phyloP scores from a whole-genome alignment of 177 flowering plant species.

The Telopea speciosissima region DNA sequence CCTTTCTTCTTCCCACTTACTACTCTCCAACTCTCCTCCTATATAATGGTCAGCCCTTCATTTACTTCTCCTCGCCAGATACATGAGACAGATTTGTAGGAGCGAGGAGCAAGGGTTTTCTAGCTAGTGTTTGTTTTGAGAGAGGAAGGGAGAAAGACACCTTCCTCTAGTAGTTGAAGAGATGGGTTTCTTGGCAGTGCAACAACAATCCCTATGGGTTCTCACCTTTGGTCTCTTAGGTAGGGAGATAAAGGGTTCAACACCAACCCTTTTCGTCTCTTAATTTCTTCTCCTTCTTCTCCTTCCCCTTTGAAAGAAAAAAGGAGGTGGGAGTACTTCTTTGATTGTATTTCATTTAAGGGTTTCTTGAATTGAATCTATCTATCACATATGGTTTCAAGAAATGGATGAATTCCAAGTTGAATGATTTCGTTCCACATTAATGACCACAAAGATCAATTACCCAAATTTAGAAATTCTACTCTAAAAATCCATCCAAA shows the following conservation, averaged over 20 bases:
- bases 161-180: not conserved
- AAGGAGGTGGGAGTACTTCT: not conserved
- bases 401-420: too few species aligned
- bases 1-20: not conserved
- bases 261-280: too few species aligned
- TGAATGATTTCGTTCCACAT: too few species aligned
- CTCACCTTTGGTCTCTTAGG: constrained; percentile 49
- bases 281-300: not conserved
- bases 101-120: not conserved
- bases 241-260: constrained; percentile 1
- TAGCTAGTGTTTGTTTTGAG: not conserved
- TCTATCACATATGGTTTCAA: too few species aligned
- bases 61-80: too few species aligned
- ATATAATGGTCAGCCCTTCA: not conserved
- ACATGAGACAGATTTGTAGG: not conserved
- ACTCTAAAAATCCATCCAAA: too few species aligned
- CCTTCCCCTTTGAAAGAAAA: not conserved
- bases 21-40: not conserved
- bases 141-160: not conserved
- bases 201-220: too few species aligned
- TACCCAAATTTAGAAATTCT: too few species aligned
- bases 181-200: too few species aligned
- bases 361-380: too few species aligned
- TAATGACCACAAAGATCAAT: too few species aligned
- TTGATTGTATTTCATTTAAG: not conserved